Evolutionary conservation across 164 flowering plant genomes (phyloP).

Genomic region (Akebia trifoliata): DNA sequence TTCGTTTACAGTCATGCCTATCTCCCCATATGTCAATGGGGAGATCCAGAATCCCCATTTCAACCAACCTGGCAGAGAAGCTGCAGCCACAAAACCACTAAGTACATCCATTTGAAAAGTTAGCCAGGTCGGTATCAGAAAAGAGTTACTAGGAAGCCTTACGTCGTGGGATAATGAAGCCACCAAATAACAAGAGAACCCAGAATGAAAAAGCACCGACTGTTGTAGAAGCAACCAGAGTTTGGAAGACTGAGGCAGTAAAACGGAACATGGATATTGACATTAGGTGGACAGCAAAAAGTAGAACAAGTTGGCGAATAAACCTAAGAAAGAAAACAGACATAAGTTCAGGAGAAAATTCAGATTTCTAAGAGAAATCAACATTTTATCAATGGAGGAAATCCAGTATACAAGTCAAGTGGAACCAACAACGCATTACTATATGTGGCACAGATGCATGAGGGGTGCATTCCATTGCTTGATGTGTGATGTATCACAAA

Average conservation of each 20-base stretch:
- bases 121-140: background rate
- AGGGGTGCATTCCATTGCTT: too few relatives aligned
- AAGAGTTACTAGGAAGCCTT: conserved; percentile 18
- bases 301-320: conserved; percentile 53
- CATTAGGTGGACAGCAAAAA: conserved; percentile 51
- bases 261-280: conserved; percentile 66
- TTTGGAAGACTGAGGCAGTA: conserved; percentile 51
- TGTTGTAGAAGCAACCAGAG: conserved; percentile 38
- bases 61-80: conserved; percentile 59
- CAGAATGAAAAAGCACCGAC: conserved; percentile 38
- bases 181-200: conserved; percentile 40
- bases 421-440: too few relatives aligned
- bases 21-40: conserved; percentile 56
- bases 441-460: too few relatives aligned
- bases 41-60: conserved; percentile 63
- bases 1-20: conserved; percentile 52
- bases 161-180: conserved; percentile 53
- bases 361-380: background rate
- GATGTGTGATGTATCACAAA: too few relatives aligned
- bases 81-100: conserved; percentile 28
- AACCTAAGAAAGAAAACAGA: conserved; percentile 42
- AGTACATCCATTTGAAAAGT: background rate
- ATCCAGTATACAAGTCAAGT: background rate
- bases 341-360: background rate
- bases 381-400: background rate